Evolutionary conservation across 768 basidiomycete genomes (phyloP).

Genomic region (Hygrophoropsis aurantiaca): DNA sequence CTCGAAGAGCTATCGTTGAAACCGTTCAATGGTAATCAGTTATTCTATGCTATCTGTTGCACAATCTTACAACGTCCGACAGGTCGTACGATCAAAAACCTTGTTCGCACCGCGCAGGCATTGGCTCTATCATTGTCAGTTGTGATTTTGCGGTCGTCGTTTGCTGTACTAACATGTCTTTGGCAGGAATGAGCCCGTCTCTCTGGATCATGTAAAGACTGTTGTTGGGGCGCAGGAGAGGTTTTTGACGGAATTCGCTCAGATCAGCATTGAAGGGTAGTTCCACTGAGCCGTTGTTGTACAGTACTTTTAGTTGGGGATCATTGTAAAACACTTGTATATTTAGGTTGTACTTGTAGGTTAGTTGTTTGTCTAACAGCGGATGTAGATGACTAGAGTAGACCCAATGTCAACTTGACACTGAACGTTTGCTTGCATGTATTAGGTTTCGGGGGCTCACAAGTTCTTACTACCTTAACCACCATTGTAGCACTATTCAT

Average conservation of each 20-base stretch:
- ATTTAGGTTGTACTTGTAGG: too few relatives aligned
- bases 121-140: slow-evolving; percentile 23
- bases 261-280: background rate
- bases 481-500: too few relatives aligned
- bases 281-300: too few relatives aligned
- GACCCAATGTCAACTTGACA: background rate
- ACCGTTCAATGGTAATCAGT: slow-evolving; percentile 23
- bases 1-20: slow-evolving; percentile 22
- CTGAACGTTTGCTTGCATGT: background rate
- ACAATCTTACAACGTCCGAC: background rate
- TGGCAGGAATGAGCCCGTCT: slow-evolving; percentile 10
- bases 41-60: background rate
- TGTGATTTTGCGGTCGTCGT: background rate
- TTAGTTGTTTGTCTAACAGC: too few relatives aligned
- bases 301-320: too few relatives aligned
- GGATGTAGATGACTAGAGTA: background rate
- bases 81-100: slow-evolving; percentile 31
- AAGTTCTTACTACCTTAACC: too few relatives aligned
- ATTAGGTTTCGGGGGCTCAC: too few relatives aligned
- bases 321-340: too few relatives aligned
- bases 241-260: slow-evolving; percentile 20
- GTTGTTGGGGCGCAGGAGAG: slow-evolving; percentile 25
- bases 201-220: slow-evolving; percentile 19
- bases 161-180: background rate
- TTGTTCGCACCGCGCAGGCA: slow-evolving; percentile 30